Evolutionary conservation across 192 early-diverging fungal species (phyloP), one percentile per base, ranked within the genome.

Genomic region (Linnemannia zychae): DNA sequence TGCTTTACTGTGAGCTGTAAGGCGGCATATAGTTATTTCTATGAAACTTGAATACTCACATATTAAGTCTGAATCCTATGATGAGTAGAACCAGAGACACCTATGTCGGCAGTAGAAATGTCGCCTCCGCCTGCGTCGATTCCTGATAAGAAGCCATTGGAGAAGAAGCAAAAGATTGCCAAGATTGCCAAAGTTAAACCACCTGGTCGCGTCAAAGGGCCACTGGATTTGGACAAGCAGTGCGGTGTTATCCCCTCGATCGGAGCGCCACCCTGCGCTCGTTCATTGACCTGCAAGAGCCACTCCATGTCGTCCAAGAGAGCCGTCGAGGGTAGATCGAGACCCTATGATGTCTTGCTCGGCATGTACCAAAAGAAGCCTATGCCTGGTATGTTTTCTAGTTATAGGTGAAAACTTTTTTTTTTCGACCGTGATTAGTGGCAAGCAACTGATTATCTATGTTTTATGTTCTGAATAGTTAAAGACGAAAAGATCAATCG

Each of bases 241-340:
- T 99, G 98, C 79, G 98, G 97, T 75, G 97, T 98, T 20, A 69
- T 92, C 36, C 70, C 82, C 46, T 80, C 88, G 33, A 92, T 93
- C 1, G 92, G 90, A 46, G 90, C 89, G 17, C 69, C 84, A 60
- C 91, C 91, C 0, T 99, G 98, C 87, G 89, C 93, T 63, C 94
- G 98, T 53, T 96, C 97, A 57, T 91, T 99, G 18, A 99, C 97
- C 37, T 99, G 98, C 90, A 99, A 99, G 82, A 97, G 96, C 7
- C 98, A 99, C 75, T 93, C 95, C 38, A 96, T 99, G 91, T 94
- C 93, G 1, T 90, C 92, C 50, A 99, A 99, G 83, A 91, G 97
- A 44, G 91, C 90, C 2, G 98, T 99, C 15, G 86, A 87, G 57
- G 98, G 97, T 20, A 91, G 98, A 65, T 96, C 97, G 38, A 90